Base-by-base conservation (phyloP, 345 rosid genomes). In the Garcia nutans region DNA sequence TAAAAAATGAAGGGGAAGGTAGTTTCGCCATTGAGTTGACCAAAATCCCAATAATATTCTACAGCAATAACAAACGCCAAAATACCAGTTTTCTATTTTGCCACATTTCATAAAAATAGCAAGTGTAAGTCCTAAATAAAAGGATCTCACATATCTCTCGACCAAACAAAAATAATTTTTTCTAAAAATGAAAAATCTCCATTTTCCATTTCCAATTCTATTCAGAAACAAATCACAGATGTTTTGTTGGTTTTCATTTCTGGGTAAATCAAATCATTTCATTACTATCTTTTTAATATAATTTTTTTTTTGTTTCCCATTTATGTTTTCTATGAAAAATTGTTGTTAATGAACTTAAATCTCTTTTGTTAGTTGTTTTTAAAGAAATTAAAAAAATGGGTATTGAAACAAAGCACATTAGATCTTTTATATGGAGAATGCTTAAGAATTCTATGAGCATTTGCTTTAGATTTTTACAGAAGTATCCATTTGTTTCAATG, bases 401-500 rank as follows among this genome's bases (percentile, higher is more conserved):
- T 42, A 37, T 89, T 45, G 87, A 88, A 73, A 84, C 82, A 42
- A 90, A 84, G 83, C 74, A 70, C 44, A 81, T 91, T 49, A 77
- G 76, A 60, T 69, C 75, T 73, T 77, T 86, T 68, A n/a, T 85
- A 44, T 83, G 82, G 86, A 84, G 70, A 74, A 44, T 88, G 22
- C 49, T 88, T 59, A 82, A 45, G 71, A 70, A 84, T 66, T 86
- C 90, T 54, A 59, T 84, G 57, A 77, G 50, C 33, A 69, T 63
- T 20, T 72, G 74, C 31, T 86, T 16, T 63, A 78, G 33, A 76
- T 82, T 76, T 77, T 82, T 78, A 5, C 82, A 37, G 37, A 84
- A 73, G 72, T 78, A 86, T 65, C 98, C 99, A 45, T 12, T 83
- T 74, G 72, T 74, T 74, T 91, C 91, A 24, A 70, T 78, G 5